phyloP scores from a whole-genome alignment of 352 stramenopile genomes.

The Globisporangium viniferum region DNA sequence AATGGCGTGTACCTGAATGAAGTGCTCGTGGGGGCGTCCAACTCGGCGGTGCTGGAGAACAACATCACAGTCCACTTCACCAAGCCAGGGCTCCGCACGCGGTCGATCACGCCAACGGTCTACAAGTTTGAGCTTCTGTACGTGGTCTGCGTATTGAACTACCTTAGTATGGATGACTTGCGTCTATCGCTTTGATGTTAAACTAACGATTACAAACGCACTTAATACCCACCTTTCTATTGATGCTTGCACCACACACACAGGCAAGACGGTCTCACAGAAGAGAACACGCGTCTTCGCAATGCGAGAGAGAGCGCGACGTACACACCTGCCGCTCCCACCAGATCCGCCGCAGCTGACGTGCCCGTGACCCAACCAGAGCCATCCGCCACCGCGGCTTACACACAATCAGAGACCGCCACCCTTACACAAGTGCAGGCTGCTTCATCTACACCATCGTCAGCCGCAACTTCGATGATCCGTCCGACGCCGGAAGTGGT shows the following conservation, averaged over 20 bases:
- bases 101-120: conserved; percentile 33
- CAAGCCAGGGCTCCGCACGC: conserved; percentile 34
- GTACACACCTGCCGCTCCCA: background rate
- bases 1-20: conserved; percentile 77
- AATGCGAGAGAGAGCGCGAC: background rate
- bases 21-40: conserved; percentile 41
- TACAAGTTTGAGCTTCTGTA: conserved; percentile 74
- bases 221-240: background rate
- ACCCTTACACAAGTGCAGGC: background rate
- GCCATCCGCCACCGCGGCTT: background rate
- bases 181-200: too few species aligned
- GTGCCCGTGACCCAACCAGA: background rate
- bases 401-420: background rate
- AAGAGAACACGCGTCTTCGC: conserved; percentile 8
- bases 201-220: background rate
- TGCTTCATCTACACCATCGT: background rate
- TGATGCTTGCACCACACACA: background rate
- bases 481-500: background rate
- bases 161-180: background rate
- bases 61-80: conserved; percentile 73
- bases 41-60: conserved; percentile 24
- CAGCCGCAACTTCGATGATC: background rate
- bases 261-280: background rate
- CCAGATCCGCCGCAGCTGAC: background rate
- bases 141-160: conserved; percentile 14